Conservation (phyloP, 2,329 filamentous ascomycete genomes). For the Cyphellophora europaea region DNA sequence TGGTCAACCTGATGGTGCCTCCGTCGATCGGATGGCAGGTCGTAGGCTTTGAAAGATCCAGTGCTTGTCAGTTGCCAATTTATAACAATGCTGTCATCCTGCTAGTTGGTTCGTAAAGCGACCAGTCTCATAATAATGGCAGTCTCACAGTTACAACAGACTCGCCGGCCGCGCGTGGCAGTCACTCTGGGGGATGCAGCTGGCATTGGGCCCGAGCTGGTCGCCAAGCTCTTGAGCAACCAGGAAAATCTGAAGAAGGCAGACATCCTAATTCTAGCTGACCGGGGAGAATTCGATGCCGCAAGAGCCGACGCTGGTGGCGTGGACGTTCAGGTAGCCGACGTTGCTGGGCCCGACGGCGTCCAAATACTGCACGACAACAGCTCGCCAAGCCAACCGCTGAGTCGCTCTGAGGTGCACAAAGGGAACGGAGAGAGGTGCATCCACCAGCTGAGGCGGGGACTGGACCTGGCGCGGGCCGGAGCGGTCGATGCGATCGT, state of each 20-base stretch:
- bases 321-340: slow-evolving; percentile 4
- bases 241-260: slow-evolving; percentile 19
- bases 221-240: slow-evolving; percentile 24
- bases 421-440: slow-evolving; percentile 18
- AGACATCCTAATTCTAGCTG: slow-evolving; percentile 23
- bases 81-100: too few relatives aligned
- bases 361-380: slow-evolving; percentile 23
- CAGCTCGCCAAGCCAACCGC: slow-evolving; percentile 10
- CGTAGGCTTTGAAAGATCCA: too few relatives aligned
- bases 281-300: slow-evolving; percentile 19
- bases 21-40: too few relatives aligned
- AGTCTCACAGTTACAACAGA: too few relatives aligned
- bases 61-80: too few relatives aligned
- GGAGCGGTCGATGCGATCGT: slow-evolving; percentile 25
- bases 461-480: slow-evolving; percentile 18
- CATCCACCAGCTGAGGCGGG: slow-evolving; percentile 23
- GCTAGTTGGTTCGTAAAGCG: too few relatives aligned
- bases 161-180: slow-evolving; percentile 24
- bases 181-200: slow-evolving; percentile 25
- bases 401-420: slow-evolving; percentile 17
- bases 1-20: too few relatives aligned
- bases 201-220: slow-evolving; percentile 24
- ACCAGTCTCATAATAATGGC: too few relatives aligned
- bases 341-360: slow-evolving; percentile 16
- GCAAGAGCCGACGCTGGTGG: slow-evolving; percentile 17